These are phyloP conservation scores for Metschnikowia bowlesiae DNA, from an alignment of 805 yeast species.

Conservation along the genomic window DNA sequence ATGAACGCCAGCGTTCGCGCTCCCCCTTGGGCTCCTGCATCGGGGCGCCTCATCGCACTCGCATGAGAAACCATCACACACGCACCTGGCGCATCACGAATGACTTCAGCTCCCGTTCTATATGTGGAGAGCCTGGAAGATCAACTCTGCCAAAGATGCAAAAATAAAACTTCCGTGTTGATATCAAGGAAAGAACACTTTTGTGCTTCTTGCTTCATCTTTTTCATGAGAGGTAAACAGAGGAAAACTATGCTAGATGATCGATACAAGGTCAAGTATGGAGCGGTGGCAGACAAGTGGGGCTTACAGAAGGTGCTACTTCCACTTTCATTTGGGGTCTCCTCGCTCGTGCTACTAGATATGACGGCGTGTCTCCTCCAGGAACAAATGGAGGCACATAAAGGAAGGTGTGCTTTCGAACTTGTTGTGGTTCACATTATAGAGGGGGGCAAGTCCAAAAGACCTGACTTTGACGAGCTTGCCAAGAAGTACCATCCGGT, in stretches of 20 bases:
- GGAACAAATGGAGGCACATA: constrained; percentile 59
- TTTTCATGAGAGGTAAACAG: constrained; percentile 74
- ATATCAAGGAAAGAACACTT: constrained; percentile 60
- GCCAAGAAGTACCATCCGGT: constrained; percentile 19
- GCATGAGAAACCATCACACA: background rate
- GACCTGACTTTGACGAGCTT: constrained; percentile 16
- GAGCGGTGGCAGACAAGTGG: constrained; percentile 30
- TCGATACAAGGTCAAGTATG: constrained; percentile 66
- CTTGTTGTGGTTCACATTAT: constrained; percentile 50
- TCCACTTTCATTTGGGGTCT: constrained; percentile 61
- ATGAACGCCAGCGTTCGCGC: background rate
- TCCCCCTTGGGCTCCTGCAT: background rate
- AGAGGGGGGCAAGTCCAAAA: constrained; percentile 19
- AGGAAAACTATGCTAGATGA: constrained; percentile 73
- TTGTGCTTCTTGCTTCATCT: constrained; percentile 63
- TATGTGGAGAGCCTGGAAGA: constrained; percentile 6
- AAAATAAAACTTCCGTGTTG: constrained; percentile 36
- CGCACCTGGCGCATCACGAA: constrained; percentile 3
- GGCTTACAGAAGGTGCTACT: constrained; percentile 47
- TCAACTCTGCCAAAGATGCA: constrained; percentile 48
- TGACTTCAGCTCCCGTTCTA: constrained; percentile 14
- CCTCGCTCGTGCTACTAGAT: constrained; percentile 67
- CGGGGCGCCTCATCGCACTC: constrained; percentile 4
- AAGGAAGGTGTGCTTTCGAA: constrained; percentile 66
- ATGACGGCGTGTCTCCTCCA: constrained; percentile 54